Percentiles rank a stretch among this genome's conserved stretches.
Conservation (phyloP, 1,284 basidiomycete species). For the Ganoderma boninense region DNA sequence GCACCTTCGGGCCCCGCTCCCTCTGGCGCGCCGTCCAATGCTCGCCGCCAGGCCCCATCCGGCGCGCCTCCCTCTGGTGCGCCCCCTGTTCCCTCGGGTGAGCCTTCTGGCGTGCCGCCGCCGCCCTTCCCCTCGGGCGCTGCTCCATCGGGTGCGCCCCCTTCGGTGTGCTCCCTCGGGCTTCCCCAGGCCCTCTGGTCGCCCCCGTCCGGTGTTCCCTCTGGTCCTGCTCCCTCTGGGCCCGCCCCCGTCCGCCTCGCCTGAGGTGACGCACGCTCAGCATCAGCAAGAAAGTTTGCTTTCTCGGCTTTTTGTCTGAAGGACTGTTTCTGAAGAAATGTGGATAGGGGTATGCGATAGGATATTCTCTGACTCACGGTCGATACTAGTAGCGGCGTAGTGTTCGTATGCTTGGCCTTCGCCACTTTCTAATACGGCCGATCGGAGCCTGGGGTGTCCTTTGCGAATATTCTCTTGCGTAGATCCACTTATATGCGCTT, state of each 20-base stretch:
- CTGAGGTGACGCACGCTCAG: background rate
- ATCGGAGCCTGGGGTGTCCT: background rate
- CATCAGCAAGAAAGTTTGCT: too few relatives aligned
- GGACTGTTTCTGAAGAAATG: background rate
- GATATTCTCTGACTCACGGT: background rate
- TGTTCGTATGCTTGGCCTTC: background rate
- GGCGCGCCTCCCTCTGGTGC: background rate
- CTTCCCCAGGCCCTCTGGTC: background rate
- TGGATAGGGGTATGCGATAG: background rate
- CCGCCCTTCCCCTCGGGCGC: background rate
- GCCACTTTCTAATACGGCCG: background rate
- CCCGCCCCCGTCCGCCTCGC: background rate
- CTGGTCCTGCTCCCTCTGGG: background rate
- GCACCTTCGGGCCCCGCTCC: background rate
- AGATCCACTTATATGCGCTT: background rate
- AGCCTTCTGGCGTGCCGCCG: too few relatives aligned
- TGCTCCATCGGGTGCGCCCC: background rate
- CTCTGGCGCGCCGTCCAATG: background rate
- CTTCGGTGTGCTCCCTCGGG: background rate
- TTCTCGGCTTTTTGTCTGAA: background rate
- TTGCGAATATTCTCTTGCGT: background rate
- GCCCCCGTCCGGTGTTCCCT: background rate
- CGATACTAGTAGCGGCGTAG: background rate
- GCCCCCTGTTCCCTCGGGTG: too few relatives aligned
- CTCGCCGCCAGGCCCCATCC: background rate